phyloP scores from a whole-genome alignment of 768 basidiomycete species.

The Austroboletus festivus region DNA sequence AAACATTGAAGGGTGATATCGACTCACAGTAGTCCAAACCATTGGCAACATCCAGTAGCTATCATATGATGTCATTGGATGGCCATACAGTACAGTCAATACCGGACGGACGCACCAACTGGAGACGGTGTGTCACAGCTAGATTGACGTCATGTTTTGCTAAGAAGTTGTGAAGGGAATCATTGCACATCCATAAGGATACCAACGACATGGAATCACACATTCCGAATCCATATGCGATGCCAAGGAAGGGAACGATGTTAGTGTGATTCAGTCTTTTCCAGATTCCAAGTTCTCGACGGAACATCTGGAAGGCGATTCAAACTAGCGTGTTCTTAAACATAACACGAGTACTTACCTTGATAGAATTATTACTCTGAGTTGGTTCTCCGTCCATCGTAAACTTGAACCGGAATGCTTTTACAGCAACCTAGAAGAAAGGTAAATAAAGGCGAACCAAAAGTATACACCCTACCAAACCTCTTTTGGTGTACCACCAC shows the following conservation, averaged over 20 bases:
- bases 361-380: not conserved
- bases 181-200: conserved; percentile 1
- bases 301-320: not conserved
- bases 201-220: not conserved
- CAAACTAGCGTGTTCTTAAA: not conserved
- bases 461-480: too few species aligned
- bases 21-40: not conserved
- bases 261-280: not conserved
- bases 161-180: not conserved
- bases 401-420: not conserved
- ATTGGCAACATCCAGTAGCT: not conserved
- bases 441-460: too few species aligned
- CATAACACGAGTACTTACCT: not conserved
- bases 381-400: not conserved
- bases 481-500: too few species aligned
- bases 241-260: not conserved
- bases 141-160: not conserved
- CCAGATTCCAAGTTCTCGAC: not conserved
- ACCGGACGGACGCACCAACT: not conserved
- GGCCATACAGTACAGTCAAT: too few species aligned
- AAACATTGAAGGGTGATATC: not conserved
- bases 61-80: not conserved
- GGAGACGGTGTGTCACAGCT: not conserved
- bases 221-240: not conserved
- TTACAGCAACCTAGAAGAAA: not conserved